Conservation (phyloP, 1,284 basidiomycete species). For the Athelia sp. region DNA sequence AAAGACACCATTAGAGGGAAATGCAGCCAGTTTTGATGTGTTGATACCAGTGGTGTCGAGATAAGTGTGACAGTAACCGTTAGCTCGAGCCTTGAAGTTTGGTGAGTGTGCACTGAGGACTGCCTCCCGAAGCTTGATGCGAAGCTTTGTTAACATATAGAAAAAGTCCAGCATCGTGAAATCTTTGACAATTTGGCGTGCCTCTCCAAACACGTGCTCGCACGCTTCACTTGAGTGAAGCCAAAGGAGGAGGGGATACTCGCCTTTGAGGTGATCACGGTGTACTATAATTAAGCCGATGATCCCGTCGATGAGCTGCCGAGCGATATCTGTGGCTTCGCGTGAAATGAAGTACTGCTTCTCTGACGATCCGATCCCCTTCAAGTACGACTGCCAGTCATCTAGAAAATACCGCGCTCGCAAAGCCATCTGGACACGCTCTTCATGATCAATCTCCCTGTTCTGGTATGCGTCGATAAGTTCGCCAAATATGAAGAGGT, state of each 20-base stretch:
- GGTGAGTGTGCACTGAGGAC: background rate
- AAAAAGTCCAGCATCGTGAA: constrained; percentile 23
- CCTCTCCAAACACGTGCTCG: constrained; percentile 25
- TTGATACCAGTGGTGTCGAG: no score
- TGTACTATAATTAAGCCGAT: constrained; percentile 26
- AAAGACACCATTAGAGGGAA: constrained; percentile 9
- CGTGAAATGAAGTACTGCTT: constrained; percentile 25
- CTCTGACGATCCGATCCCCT: constrained; percentile 14
- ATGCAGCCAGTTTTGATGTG: constrained; percentile 4
- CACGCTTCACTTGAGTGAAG: constrained; percentile 22
- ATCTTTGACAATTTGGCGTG: constrained; percentile 19
- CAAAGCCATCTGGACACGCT: constrained; percentile 27
- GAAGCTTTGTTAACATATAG: constrained; percentile 18
- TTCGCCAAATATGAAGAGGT: constrained; percentile 31
- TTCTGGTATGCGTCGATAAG: constrained; percentile 30
- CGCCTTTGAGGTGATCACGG: constrained; percentile 21
- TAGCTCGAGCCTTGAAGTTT: no score
- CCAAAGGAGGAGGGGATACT: constrained; percentile 23
- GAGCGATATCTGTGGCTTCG: constrained; percentile 24
- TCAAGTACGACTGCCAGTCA: constrained; percentile 25
- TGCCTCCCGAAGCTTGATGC: constrained; percentile 9
- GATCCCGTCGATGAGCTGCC: constrained; percentile 24
- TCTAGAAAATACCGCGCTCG: constrained; percentile 29
- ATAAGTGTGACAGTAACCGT: no score
- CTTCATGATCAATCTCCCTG: constrained; percentile 15